Percentiles rank a stretch among this genome's conserved stretches.
phyloP scores from a whole-genome alignment of 345 rosid genomes.

The Salix caprea region DNA sequence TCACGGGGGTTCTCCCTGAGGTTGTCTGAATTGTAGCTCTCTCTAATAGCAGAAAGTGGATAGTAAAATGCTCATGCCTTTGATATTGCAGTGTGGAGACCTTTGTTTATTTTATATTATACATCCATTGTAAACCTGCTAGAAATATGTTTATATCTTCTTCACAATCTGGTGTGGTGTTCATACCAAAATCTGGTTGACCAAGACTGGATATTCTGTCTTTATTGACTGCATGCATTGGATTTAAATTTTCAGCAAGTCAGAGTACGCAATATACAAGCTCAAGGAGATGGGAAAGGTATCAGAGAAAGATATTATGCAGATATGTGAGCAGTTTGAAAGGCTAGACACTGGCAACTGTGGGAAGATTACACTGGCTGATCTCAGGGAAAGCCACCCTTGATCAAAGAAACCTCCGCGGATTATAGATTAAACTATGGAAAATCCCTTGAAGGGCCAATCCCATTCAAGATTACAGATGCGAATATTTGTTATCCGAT shows the following conservation, averaged over 20 bases:
- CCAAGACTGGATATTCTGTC: background rate
- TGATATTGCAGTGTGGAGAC: background rate
- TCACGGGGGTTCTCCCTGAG: background rate
- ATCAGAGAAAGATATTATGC: conserved; percentile 56
- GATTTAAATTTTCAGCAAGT: conserved; percentile 39
- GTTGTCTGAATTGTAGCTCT: background rate
- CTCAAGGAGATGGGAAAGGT: conserved; percentile 71
- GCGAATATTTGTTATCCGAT: background rate
- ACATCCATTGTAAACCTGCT: background rate
- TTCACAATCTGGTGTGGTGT: background rate
- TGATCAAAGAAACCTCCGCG: background rate
- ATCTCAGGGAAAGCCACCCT: conserved; percentile 51
- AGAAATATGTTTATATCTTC: background rate
- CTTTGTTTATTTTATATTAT: background rate
- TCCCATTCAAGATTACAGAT: background rate
- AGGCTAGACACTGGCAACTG: conserved; percentile 60
- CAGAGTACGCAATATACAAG: conserved; percentile 77
- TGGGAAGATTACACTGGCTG: conserved; percentile 73
- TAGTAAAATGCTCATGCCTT: background rate
- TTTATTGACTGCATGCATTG: background rate
- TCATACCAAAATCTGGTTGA: background rate
- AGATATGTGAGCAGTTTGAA: conserved; percentile 55
- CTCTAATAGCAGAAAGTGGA: background rate
- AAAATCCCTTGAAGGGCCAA: background rate
- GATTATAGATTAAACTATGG: background rate